Conservation (phyloP, 306 rosid genomes). For the Vigna mungo region DNA sequence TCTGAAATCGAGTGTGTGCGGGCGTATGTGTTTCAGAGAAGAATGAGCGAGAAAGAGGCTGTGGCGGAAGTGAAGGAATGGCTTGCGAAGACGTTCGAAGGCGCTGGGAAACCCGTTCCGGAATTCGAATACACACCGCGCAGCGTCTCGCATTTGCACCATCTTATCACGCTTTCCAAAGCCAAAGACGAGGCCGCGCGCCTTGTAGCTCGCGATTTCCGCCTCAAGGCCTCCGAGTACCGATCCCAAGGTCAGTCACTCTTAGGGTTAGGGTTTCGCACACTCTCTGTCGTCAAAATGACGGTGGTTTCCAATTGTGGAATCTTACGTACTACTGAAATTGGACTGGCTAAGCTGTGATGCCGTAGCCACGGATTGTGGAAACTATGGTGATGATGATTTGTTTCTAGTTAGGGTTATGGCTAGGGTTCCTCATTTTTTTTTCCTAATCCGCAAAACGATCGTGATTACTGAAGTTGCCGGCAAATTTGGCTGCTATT, state of each 20-base stretch:
- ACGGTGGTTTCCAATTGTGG: too few species aligned
- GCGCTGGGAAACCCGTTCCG: slow-evolving; percentile 80
- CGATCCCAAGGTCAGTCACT: slow-evolving; percentile 72
- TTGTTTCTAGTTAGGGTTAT: too few species aligned
- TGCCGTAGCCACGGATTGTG: too few species aligned
- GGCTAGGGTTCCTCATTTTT: neutral
- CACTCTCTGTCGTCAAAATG: neutral
- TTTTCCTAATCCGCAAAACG: too few species aligned
- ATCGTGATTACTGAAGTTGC: too few species aligned
- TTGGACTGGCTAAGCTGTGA: too few species aligned
- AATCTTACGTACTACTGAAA: too few species aligned
- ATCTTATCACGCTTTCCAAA: slow-evolving; percentile 71
- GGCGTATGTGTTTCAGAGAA: neutral
- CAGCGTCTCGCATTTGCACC: slow-evolving; percentile 73
- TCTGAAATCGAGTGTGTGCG: neutral
- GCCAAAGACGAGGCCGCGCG: slow-evolving; percentile 89
- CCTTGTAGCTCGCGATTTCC: slow-evolving; percentile 82
- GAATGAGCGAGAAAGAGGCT: slow-evolving; percentile 51
- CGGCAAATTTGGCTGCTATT: too few species aligned
- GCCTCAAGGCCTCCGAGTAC: slow-evolving; percentile 85
- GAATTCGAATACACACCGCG: slow-evolving; percentile 90
- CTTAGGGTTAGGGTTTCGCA: slow-evolving; percentile 1
- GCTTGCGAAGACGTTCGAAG: slow-evolving; percentile 75
- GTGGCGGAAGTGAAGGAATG: slow-evolving; percentile 74
- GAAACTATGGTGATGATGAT: neutral